Evolutionary conservation across 1,284 basidiomycete genomes (phyloP).

Genomic region (Macrocystidia cucumis): DNA sequence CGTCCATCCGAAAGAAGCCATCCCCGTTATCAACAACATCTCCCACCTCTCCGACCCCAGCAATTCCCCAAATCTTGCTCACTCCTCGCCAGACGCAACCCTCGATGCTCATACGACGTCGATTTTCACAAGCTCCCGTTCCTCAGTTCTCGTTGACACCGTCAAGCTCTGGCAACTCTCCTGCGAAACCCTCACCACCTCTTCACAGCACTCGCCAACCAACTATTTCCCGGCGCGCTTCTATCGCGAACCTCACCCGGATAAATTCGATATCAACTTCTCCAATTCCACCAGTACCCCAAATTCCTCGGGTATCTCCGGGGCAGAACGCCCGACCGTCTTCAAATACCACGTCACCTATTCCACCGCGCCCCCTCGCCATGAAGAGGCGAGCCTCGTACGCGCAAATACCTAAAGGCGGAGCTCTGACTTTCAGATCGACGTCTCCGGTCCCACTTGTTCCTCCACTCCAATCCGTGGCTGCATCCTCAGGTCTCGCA

Average conservation of each 20-base stretch:
- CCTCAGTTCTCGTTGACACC: constrained; percentile 7
- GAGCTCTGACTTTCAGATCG: too few species aligned
- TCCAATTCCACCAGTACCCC: constrained; percentile 1
- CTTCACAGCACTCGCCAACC: constrained; percentile 6
- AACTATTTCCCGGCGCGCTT: constrained; percentile 12
- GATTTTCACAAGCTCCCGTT: constrained; percentile 7
- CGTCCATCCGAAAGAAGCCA: constrained; percentile 24
- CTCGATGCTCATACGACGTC: constrained; percentile 11
- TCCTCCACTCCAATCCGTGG: too few species aligned
- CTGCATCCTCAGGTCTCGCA: too few species aligned
- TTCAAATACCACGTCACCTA: too few species aligned
- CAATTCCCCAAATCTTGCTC: constrained; percentile 12
- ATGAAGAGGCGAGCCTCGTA: too few species aligned
- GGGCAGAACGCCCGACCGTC: too few species aligned
- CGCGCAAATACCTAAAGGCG: too few species aligned
- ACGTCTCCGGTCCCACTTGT: too few species aligned
- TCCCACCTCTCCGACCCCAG: constrained; percentile 7
- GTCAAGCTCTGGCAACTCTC: constrained; percentile 4
- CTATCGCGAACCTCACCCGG: constrained; percentile 12
- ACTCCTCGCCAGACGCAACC: constrained; percentile 10
- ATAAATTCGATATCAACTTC: background rate
- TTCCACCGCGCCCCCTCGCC: too few species aligned
- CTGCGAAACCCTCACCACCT: constrained; percentile 8
- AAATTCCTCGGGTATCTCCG: constrained; percentile 9
- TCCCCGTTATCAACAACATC: constrained; percentile 22